A percentile compares a stretch with the other conserved stretches of the same genome.
These are phyloP conservation scores for Cladophialophora psammophila DNA, from an alignment of 2,329 filamentous ascomycete genomes.

Conservation along the genomic window DNA sequence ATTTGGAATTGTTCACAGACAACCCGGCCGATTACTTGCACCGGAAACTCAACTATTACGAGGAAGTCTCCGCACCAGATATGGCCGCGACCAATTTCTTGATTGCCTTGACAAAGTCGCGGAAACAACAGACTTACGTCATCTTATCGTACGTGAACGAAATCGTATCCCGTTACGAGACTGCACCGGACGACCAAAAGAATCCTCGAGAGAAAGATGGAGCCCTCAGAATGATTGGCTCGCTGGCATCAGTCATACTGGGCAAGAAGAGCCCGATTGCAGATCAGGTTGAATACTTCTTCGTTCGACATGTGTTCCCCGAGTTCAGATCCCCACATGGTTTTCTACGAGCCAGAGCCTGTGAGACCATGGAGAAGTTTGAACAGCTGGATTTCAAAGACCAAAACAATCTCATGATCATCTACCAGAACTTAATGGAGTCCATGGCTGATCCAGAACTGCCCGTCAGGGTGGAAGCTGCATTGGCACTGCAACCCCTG, in stretches of 20 bases:
- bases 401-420: conserved; percentile 89
- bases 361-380: conserved; percentile 97
- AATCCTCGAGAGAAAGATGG: conserved; percentile 96
- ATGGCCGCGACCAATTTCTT: conserved; percentile 97
- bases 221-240: conserved; percentile 95
- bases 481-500: conserved; percentile 90
- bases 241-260: conserved; percentile 88
- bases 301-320: conserved; percentile 97
- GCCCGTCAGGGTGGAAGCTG: conserved; percentile 91
- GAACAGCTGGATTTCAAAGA: conserved; percentile 98
- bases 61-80: conserved; percentile 93
- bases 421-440: conserved; percentile 95
- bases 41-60: conserved; percentile 96
- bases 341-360: conserved; percentile 91
- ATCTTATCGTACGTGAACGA: conserved; percentile 95
- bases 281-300: conserved; percentile 97
- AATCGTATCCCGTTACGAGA: conserved; percentile 91
- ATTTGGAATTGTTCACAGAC: conserved; percentile 90
- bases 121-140: conserved; percentile 94
- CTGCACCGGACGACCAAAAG: conserved; percentile 84
- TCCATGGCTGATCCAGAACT: conserved; percentile 95
- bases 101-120: conserved; percentile 89
- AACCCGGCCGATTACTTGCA: conserved; percentile 97
- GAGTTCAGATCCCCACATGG: conserved; percentile 94
- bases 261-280: conserved; percentile 99